These are phyloP conservation scores for Collybiopsis luxurians DNA, from an alignment of 768 basidiomycete species.

Conservation along the genomic window DNA sequence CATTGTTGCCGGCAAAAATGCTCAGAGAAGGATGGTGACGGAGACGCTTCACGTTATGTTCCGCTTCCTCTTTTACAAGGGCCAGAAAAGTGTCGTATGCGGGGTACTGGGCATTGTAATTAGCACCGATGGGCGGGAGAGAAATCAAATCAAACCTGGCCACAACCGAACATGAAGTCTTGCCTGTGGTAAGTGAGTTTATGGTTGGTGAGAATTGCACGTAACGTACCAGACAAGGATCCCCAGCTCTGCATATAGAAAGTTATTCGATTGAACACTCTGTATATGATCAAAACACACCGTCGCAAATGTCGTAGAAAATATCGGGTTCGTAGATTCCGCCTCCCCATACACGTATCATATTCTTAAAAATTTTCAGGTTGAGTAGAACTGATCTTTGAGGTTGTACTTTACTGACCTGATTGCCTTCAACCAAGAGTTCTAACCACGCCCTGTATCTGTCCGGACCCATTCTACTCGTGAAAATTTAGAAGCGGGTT, in stretches of 20 bases:
- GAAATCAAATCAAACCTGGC: slow-evolving; percentile 52
- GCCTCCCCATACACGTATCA: slow-evolving; percentile 91
- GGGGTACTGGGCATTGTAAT: slow-evolving; percentile 59
- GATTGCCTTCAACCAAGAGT: slow-evolving; percentile 84
- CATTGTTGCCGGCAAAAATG: slow-evolving; percentile 56
- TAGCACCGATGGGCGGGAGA: not conserved
- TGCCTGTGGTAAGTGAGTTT: slow-evolving; percentile 64
- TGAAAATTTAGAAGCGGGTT: too few species aligned
- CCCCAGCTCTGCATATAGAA: not conserved
- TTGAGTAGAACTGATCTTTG: not conserved
- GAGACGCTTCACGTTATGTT: slow-evolving; percentile 80
- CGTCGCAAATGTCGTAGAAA: slow-evolving; percentile 86
- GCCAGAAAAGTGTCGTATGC: slow-evolving; percentile 79
- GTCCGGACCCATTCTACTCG: slow-evolving; percentile 37
- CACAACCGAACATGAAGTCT: slow-evolving; percentile 97
- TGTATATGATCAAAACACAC: slow-evolving; percentile 28
- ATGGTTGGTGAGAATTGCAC: not conserved
- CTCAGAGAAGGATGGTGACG: slow-evolving; percentile 87
- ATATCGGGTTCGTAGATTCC: slow-evolving; percentile 81
- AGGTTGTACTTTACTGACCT: slow-evolving; percentile 59
- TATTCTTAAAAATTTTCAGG: not conserved
- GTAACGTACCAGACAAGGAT: slow-evolving; percentile 3
- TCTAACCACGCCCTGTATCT: slow-evolving; percentile 82
- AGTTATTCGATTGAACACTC: too few species aligned
- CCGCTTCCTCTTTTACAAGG: slow-evolving; percentile 75